These are phyloP conservation scores for Arthrobotrys musiformis DNA, from an alignment of 2,329 filamentous ascomycete genomes.

Conservation along the genomic window DNA sequence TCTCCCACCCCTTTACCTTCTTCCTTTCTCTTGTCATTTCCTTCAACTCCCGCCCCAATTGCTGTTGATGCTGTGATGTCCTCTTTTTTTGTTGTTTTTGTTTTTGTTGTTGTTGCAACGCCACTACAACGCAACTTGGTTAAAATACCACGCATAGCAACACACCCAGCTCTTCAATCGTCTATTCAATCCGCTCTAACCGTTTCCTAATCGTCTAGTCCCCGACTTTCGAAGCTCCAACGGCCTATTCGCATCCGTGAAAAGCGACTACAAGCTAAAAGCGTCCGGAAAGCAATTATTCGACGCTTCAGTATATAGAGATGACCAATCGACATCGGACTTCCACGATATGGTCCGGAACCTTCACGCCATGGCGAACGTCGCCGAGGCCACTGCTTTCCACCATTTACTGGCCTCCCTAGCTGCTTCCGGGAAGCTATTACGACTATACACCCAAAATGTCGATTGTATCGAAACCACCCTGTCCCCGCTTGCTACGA, in stretches of 20 bases:
- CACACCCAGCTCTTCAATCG: background rate
- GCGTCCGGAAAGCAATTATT: constrained; percentile 95
- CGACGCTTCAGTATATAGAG: constrained; percentile 96
- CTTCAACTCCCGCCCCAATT: constrained; percentile 1
- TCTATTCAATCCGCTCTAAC: too few species aligned
- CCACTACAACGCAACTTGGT: constrained; percentile 36
- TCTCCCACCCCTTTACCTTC: constrained; percentile 53
- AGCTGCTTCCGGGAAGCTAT: constrained; percentile 83
- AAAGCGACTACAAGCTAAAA: constrained; percentile 88
- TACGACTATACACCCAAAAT: constrained; percentile 95
- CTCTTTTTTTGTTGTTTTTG: constrained; percentile 37
- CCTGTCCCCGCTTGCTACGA: constrained; percentile 80
- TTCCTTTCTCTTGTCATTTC: background rate
- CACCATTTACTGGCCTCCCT: constrained; percentile 93
- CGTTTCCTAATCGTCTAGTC: constrained; percentile 67
- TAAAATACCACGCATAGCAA: constrained; percentile 42
- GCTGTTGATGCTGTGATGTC: constrained; percentile 21
- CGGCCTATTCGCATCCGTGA: constrained; percentile 86
- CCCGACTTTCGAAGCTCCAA: constrained; percentile 94
- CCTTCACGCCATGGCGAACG: constrained; percentile 80
- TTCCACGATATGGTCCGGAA: constrained; percentile 97
- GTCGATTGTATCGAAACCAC: constrained; percentile 93
- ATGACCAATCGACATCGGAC: constrained; percentile 84
- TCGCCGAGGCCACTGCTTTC: constrained; percentile 84
- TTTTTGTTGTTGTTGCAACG: constrained; percentile 43